Evolutionary conservation across 306 rosid genomes (phyloP).

Genomic region (Morella rubra): DNA sequence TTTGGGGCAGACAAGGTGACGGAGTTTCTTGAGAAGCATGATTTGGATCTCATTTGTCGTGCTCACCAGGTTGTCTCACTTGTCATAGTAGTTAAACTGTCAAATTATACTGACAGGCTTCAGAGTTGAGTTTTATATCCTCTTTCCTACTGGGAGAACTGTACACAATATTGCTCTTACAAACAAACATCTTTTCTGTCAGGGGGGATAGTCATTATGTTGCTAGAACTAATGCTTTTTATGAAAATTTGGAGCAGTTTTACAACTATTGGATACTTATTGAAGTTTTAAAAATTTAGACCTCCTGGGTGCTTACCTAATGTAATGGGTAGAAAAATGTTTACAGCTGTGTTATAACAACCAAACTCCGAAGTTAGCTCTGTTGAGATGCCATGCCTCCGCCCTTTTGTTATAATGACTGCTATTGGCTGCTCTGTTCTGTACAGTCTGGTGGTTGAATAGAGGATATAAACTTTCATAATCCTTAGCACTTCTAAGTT

Average conservation of each 20-base stretch:
- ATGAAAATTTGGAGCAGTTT: conserved; percentile 1
- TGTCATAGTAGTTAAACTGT: conserved; percentile 18
- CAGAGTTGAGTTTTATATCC: conserved; percentile 23
- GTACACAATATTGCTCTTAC: conserved; percentile 21
- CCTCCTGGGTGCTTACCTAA: not conserved
- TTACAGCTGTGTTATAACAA: no score
- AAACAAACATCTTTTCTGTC: conserved; percentile 17
- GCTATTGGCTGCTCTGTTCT: conserved; percentile 14
- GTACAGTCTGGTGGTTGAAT: conserved; percentile 11
- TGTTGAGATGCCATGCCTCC: conserved; percentile 12
- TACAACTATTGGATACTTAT: not conserved
- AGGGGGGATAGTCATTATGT: not conserved
- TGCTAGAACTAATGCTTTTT: conserved; percentile 9
- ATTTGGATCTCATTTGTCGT: conserved; percentile 94
- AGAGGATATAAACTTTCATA: conserved; percentile 12
- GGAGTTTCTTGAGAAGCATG: conserved; percentile 84
- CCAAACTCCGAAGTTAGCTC: not conserved
- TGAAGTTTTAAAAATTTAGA: not conserved
- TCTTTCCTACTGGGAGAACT: conserved; percentile 19
- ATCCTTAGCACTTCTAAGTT: conserved; percentile 16
- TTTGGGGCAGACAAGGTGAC: conserved; percentile 85
- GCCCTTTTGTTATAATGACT: conserved; percentile 7
- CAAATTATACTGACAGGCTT: conserved; percentile 8
- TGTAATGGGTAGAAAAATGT: no score
- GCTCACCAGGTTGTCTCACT: conserved; percentile 83